Evolutionary conservation across 2,329 filamentous ascomycete genomes (phyloP), one percentile per base, ranked within the genome.

Genomic region (Aureobasidium sp.): DNA sequence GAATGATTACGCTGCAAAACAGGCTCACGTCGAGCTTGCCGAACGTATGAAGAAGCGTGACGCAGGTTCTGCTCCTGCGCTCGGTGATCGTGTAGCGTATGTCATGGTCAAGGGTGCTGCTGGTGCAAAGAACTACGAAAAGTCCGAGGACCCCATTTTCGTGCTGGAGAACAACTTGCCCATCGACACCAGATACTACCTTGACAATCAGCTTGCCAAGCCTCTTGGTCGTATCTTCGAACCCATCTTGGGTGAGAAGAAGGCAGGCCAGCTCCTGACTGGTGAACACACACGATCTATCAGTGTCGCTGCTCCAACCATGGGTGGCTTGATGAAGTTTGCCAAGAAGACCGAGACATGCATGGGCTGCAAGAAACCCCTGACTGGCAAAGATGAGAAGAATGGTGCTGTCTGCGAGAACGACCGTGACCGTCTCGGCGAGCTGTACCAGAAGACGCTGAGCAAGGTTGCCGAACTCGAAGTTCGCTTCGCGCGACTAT

Each of bases 331-430:
- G 66, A 99, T 99, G 94, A 97, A 96, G 77, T 99, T 97, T 72
- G 84, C 94, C 37, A 97, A 96, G 79, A 97, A 96, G 80, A 99
- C 94, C 3, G 87, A 92, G 77, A 97, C 94, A 0, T 99, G 94
- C 75, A 96, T 99, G 89, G 94, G 92, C 3, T 99, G 94, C 84
- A 99, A 97, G 83, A 97, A 97, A 75, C 94, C 94, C 3, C 82
- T 99, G 55, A 86, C 84, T 7, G 86, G 85, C 64, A 89, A 90
- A 68, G 84, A 89, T 50, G 93, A 97, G 76, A 86, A 83, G 67
- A 84, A 84, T 5, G 93, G 93, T 5, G 94, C 95, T 0, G 91
- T 97, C 15, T 99, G 94, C 74, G 82, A 85, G 17, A 85, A 96
- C 74, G 97, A 94, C 72, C 84, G 87, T 32, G 89, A 89, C 10